Conservation (phyloP, 345 rosid genomes). For the Boechera divaricarpa region DNA sequence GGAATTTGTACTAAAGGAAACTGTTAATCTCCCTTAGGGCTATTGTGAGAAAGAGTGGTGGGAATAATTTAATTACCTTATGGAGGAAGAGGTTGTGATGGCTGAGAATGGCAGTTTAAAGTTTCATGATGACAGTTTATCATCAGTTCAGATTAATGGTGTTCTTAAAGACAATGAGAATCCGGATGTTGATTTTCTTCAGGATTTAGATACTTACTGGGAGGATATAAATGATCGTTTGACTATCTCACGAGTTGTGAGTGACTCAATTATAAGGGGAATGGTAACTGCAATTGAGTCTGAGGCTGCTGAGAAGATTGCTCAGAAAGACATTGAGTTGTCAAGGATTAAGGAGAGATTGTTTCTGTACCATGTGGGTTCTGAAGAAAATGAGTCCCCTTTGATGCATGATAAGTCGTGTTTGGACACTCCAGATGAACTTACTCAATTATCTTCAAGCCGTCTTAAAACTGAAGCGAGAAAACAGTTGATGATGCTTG, state of each 20-base stretch:
- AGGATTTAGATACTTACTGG: slow-evolving; percentile 65
- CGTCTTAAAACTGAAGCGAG: slow-evolving; percentile 49
- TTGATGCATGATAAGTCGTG: slow-evolving; percentile 16
- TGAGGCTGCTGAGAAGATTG: slow-evolving; percentile 69
- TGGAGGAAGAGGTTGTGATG: slow-evolving; percentile 43
- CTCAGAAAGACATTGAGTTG: slow-evolving; percentile 68
- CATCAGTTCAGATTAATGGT: slow-evolving; percentile 24
- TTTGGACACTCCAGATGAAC: slow-evolving; percentile 36
- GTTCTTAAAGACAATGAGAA: slow-evolving; percentile 55
- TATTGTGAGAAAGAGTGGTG: slow-evolving; percentile 8
- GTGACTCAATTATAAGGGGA: slow-evolving; percentile 76
- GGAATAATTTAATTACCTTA: slow-evolving; percentile 1
- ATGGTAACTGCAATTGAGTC: slow-evolving; percentile 68
- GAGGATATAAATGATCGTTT: slow-evolving; percentile 65
- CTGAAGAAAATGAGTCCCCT: slow-evolving; percentile 42
- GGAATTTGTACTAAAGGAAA: slow-evolving; percentile 12
- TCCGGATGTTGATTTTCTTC: slow-evolving; percentile 51
- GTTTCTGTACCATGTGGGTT: slow-evolving; percentile 41
- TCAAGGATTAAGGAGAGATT: slow-evolving; percentile 54
- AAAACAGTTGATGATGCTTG: slow-evolving; percentile 65
- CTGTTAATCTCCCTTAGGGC: slow-evolving; percentile 2
- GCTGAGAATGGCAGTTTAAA: slow-evolving; percentile 41
- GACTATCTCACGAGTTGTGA: slow-evolving; percentile 77
- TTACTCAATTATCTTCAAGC: slow-evolving; percentile 46
- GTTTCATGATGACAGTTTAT: slow-evolving; percentile 25